A percentile compares a stretch with the other conserved stretches of the same genome.
These are phyloP conservation scores for Hyphochytrium catenoides DNA, from an alignment of 352 stramenopile genomes.

Conservation along the genomic window DNA sequence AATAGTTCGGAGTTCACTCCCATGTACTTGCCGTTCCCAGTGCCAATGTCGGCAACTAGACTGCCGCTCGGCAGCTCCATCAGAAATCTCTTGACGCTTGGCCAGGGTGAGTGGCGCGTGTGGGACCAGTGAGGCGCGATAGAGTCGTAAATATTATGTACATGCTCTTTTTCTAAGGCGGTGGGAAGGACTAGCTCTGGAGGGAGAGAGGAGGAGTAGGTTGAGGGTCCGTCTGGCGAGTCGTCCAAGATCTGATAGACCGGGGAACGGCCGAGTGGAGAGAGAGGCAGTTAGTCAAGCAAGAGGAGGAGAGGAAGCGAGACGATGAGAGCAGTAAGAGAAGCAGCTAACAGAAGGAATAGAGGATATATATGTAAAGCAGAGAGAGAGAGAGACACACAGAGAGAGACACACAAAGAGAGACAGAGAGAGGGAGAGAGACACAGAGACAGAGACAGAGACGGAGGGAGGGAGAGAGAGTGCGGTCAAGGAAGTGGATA, in stretches of 20 bases:
- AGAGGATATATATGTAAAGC: no score
- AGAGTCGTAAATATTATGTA: constrained; percentile 55
- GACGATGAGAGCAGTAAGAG: neutral
- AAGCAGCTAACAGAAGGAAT: no score
- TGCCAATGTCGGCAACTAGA: constrained; percentile 37
- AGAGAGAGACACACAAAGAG: no score
- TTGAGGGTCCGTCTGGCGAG: no score
- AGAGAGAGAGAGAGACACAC: no score
- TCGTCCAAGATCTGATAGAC: constrained; percentile 3
- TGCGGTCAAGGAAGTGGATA: no score
- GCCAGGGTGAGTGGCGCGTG: constrained; percentile 49
- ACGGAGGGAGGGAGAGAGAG: no score
- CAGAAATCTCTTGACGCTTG: constrained; percentile 37
- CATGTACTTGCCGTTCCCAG: constrained; percentile 56
- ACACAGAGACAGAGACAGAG: no score
- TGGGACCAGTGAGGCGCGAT: constrained; percentile 58
- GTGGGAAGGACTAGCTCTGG: constrained; percentile 12
- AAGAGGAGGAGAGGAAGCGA: neutral
- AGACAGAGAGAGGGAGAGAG: no score
- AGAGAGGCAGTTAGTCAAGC: no score
- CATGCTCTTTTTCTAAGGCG: constrained; percentile 38
- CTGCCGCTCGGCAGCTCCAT: constrained; percentile 15
- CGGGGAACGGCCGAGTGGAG: no score
- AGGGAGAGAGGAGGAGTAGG: no score
- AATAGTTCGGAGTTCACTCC: constrained; percentile 25